phyloP scores from a whole-genome alignment of 441 rosid genomes.

The Kokia cookei region DNA sequence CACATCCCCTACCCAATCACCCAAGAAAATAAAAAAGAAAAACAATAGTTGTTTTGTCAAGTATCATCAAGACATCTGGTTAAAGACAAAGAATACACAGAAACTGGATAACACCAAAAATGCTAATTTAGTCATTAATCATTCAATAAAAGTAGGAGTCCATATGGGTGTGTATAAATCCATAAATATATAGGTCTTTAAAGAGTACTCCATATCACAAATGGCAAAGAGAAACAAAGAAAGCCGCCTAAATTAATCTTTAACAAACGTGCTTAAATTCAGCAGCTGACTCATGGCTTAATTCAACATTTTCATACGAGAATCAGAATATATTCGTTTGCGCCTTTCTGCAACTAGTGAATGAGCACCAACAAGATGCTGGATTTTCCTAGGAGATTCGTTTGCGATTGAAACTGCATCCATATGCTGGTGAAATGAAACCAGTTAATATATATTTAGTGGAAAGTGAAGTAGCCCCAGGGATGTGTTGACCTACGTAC shows the following conservation, averaged over 20 bases:
- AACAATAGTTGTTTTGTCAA: neutral
- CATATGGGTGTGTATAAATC: neutral
- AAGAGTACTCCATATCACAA: neutral
- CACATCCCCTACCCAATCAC: no score
- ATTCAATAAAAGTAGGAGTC: no score
- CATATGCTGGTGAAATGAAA: neutral
- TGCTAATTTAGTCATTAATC: neutral
- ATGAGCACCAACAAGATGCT: neutral
- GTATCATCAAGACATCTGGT: neutral
- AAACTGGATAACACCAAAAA: neutral
- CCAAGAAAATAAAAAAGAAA: neutral
- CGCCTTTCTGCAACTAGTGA: neutral
- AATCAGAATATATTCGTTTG: neutral
- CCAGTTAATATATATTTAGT: neutral
- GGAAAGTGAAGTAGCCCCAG: neutral
- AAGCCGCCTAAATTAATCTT: neutral
- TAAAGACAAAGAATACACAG: neutral
- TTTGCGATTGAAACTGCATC: neutral
- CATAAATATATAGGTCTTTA: neutral
- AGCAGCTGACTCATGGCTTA: no score
- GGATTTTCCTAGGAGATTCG: neutral
- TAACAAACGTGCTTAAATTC: no score
- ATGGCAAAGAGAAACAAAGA: neutral
- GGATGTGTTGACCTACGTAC: conserved; percentile 3
- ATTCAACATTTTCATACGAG: neutral